Evolutionary conservation across 768 basidiomycete genomes (phyloP).

Genomic region (Dentipellis fragilis): DNA sequence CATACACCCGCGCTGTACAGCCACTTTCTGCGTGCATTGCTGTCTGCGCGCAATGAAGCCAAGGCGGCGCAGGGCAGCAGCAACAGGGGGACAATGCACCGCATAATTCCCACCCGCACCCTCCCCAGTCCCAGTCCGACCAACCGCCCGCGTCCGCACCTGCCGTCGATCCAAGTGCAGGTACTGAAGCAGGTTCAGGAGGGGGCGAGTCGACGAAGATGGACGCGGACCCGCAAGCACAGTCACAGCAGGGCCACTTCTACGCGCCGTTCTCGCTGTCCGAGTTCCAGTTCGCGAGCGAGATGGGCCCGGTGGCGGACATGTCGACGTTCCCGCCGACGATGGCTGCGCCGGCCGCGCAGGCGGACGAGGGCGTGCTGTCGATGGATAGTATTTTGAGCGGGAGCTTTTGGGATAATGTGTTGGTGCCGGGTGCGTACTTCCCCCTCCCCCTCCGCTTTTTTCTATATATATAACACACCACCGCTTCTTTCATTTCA

Average conservation of each 20-base stretch:
- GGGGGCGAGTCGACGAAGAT: not conserved
- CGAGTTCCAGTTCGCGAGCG: conserved; percentile 66
- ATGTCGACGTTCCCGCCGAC: conserved; percentile 84
- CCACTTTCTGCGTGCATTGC: conserved; percentile 69
- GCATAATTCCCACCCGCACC: not conserved
- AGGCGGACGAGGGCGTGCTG: conserved; percentile 36
- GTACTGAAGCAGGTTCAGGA: not conserved
- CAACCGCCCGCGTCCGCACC: not conserved
- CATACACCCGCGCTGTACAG: conserved; percentile 92
- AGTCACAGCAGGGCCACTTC: conserved; percentile 6
- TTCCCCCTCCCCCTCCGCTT: not conserved
- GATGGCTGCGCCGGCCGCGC: conserved; percentile 48
- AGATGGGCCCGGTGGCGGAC: conserved; percentile 80
- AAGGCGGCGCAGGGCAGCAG: conserved; percentile 9
- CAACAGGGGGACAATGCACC: conserved; percentile 4
- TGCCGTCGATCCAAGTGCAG: not conserved
- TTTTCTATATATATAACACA: too few species aligned
- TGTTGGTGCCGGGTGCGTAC: conserved; percentile 71
- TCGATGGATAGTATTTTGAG: conserved; percentile 81
- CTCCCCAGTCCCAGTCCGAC: not conserved
- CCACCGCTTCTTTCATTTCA: not conserved
- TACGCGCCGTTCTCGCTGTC: conserved; percentile 22
- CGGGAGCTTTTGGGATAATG: conserved; percentile 79
- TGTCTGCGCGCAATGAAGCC: conserved; percentile 38
- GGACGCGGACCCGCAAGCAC: not conserved